A percentile compares a stretch with the other conserved stretches of the same genome.
phyloP scores from a whole-genome alignment of 129 eudicot species.

The Arctium minus region DNA sequence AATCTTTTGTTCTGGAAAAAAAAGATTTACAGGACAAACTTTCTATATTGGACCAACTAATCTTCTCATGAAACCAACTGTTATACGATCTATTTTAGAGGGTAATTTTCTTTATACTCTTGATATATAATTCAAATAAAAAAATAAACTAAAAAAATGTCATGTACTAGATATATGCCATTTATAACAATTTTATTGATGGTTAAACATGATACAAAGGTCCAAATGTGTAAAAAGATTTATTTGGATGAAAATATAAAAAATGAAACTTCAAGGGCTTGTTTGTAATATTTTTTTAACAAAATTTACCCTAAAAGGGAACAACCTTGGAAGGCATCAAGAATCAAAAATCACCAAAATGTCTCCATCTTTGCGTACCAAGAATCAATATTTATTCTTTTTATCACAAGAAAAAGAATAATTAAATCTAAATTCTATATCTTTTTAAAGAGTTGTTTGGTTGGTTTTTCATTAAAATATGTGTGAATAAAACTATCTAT shows the following conservation, averaged over 20 bases:
- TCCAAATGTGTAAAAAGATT: not conserved
- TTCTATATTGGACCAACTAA: not conserved
- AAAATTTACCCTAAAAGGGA: slow-evolving; percentile 8
- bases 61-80: not conserved
- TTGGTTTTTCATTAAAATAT: too few relatives aligned
- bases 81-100: not conserved
- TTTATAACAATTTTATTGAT: not conserved
- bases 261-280: not conserved
- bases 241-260: not conserved
- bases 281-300: not conserved
- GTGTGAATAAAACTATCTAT: too few relatives aligned
- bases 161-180: not conserved
- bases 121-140: not conserved
- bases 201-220: not conserved
- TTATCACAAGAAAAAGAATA: not conserved
- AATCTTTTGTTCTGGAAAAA: not conserved
- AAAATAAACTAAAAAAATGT: not conserved
- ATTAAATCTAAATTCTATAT: not conserved
- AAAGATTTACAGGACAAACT: not conserved
- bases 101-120: not conserved
- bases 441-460: too few relatives aligned
- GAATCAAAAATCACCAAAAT: slow-evolving; percentile 24
- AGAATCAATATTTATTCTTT: not conserved
- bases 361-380: slow-evolving; percentile 25
- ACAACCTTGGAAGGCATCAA: slow-evolving; percentile 11